Percentiles rank a stretch among this genome's conserved stretches.
phyloP scores from a whole-genome alignment of 1,284 basidiomycete species.

The Sutorius eximius region DNA sequence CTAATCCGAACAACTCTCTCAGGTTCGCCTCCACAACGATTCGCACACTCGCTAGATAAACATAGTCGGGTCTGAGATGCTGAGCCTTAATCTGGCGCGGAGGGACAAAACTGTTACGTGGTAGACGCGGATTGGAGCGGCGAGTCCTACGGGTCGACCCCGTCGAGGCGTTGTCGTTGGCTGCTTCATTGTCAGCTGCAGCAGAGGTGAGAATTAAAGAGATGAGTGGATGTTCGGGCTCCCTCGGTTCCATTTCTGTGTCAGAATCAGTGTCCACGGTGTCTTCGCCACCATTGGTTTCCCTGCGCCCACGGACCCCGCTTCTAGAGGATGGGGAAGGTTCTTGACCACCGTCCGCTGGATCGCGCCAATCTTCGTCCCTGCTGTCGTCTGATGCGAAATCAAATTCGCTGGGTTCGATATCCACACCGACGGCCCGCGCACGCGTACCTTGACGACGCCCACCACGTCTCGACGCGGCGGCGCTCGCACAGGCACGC shows the following conservation, averaged over 20 bases:
- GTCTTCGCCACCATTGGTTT: background rate
- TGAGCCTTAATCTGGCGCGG: slow-evolving; percentile 29
- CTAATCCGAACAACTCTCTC: slow-evolving; percentile 24
- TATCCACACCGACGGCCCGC: slow-evolving; percentile 17
- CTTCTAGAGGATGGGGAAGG: background rate
- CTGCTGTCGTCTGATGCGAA: slow-evolving; percentile 16
- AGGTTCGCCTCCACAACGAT: slow-evolving; percentile 42
- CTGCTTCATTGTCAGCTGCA: background rate
- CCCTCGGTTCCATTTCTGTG: slow-evolving; percentile 2
- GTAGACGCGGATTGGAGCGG: slow-evolving; percentile 15
- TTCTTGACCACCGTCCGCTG: background rate
- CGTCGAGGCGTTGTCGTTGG: background rate
- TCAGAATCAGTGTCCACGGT: slow-evolving; percentile 17
- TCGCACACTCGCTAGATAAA: slow-evolving; percentile 40
- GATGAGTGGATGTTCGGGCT: slow-evolving; percentile 16
- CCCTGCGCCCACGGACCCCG: background rate
- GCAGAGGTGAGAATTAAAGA: slow-evolving; percentile 6
- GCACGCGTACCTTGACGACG: slow-evolving; percentile 13
- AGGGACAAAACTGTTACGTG: background rate
- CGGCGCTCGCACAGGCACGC: background rate
- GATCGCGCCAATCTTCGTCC: slow-evolving; percentile 25
- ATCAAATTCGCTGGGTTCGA: slow-evolving; percentile 11
- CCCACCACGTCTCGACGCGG: background rate
- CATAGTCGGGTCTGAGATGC: slow-evolving; percentile 42
- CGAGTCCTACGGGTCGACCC: slow-evolving; percentile 9